A percentile compares a stretch with the other conserved stretches of the same genome.
Evolutionary conservation across 352 stramenopile genomes (phyloP).

Genomic region (Phytophthora podocarpi): DNA sequence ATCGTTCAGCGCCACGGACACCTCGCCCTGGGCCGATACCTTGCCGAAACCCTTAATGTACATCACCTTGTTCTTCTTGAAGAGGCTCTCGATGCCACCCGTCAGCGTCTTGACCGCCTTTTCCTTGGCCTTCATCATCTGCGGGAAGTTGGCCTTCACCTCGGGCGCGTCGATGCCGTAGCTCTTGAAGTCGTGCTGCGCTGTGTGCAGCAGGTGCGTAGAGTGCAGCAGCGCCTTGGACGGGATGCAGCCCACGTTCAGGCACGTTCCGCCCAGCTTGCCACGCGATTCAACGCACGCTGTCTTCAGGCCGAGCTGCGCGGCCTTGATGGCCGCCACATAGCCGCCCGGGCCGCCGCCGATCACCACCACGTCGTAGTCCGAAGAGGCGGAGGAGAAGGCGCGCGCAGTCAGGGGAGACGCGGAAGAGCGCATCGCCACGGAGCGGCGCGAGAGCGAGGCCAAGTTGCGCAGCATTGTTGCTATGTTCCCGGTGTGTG

Average conservation of each 20-base stretch:
- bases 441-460: slow-evolving; percentile 34
- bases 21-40: slow-evolving; percentile 91
- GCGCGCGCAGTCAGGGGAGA: slow-evolving; percentile 37
- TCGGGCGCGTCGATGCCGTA: slow-evolving; percentile 94
- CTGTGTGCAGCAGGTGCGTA: slow-evolving; percentile 96
- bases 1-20: slow-evolving; percentile 92
- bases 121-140: slow-evolving; percentile 97
- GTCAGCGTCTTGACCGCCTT: slow-evolving; percentile 96
- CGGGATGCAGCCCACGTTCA: slow-evolving; percentile 99
- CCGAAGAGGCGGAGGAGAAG: slow-evolving; percentile 54
- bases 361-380: slow-evolving; percentile 91
- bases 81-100: slow-evolving; percentile 96
- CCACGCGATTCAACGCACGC: slow-evolving; percentile 98
- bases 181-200: slow-evolving; percentile 95
- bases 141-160: slow-evolving; percentile 94
- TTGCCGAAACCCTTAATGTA: slow-evolving; percentile 98
- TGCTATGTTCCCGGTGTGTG: neutral
- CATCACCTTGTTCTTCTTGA: slow-evolving; percentile 99
- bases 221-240: slow-evolving; percentile 98
- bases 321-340: slow-evolving; percentile 98
- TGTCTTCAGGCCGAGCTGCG: slow-evolving; percentile 98
- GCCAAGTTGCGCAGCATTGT: slow-evolving; percentile 33
- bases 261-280: slow-evolving; percentile 95
- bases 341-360: slow-evolving; percentile 98
- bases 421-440: slow-evolving; percentile 48